phyloP scores from a whole-genome alignment of 2,329 filamentous ascomycete species.

The Trichoderma gracile region DNA sequence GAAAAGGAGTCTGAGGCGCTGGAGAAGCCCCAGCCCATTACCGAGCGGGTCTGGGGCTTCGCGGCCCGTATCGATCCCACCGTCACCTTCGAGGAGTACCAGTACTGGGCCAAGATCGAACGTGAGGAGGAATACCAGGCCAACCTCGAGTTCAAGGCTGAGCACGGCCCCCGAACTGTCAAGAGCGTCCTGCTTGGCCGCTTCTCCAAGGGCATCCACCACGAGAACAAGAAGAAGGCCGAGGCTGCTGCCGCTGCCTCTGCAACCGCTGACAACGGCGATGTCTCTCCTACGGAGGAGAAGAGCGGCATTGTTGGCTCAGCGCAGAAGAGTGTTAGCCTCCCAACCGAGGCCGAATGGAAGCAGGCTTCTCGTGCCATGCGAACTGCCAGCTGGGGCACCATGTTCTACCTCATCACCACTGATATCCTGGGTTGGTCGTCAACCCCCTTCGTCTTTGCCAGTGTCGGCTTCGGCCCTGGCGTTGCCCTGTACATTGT shows the following conservation, averaged over 20 bases:
- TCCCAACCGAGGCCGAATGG: constrained; percentile 10
- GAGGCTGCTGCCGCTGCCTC: background rate
- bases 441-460: constrained; percentile 22
- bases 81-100: constrained; percentile 20
- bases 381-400: constrained; percentile 18
- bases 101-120: constrained; percentile 21
- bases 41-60: constrained; percentile 18
- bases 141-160: constrained; percentile 17
- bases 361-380: constrained; percentile 23
- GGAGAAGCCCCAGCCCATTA: constrained; percentile 17
- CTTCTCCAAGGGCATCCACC: constrained; percentile 21
- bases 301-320: constrained; percentile 3
- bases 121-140: constrained; percentile 19
- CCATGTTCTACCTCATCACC: constrained; percentile 24
- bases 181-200: constrained; percentile 9
- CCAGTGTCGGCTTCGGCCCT: constrained; percentile 23
- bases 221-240: constrained; percentile 23
- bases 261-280: background rate
- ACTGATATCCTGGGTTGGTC: constrained; percentile 21
- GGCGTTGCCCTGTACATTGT: constrained; percentile 20
- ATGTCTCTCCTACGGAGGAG: constrained; percentile 6
- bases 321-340: background rate
- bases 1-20: constrained; percentile 13
- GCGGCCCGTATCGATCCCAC: constrained; percentile 20
- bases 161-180: constrained; percentile 9